Base-by-base conservation (phyloP, 106 monocot species). In the Phalaenopsis aphrodite region DNA sequence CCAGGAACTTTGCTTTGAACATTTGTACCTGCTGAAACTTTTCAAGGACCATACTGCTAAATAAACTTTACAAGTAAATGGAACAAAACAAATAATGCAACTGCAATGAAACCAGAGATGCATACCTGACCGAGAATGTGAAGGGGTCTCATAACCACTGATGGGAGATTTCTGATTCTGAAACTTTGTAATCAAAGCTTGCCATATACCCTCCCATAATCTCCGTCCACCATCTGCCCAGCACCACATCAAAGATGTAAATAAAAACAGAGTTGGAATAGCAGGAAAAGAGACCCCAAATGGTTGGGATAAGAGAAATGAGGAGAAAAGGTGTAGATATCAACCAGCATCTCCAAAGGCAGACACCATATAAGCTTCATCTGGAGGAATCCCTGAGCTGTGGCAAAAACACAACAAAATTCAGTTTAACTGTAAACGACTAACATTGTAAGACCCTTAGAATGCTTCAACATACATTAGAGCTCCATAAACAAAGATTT, bases 401-500 rank as follows among this genome's bases (percentile, higher is more conserved):
- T 73, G 42, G 85, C 79, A 73, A 73, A 73, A 73, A 42, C 42
- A 73, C 41, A 42, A 42, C 11, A 42, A 41, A 42, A n/a, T 17
- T 41, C 42, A 42, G 15, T 73, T 42, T 18, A 17, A 42, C 7
- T 1, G 18, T 42, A 42, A 18, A 73, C 5, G 36, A 73, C 5
- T 18, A 73, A 18, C 18, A 73, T 18, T 42, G 41, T 43, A 73
- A 16, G 42, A 41, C 1, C 4, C 6, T 73, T 19, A 0, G 52
- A 52, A 52, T 52, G 52, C 52, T 52, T 52, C 9, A 76, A 86
- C 93, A 87, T 76, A 96, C 96, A 96, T 98, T 78, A 98, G 81
- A 69, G 94, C 90, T 78, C 97, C 94, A 88, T 93, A 96, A 75
- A 91, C 96, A 93, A 91, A 90, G 47, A 96, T 96, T 79, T 96